A percentile compares a stretch with the other conserved stretches of the same genome.
Evolutionary conservation across 2,329 filamentous ascomycete species (phyloP).

Genomic region (Pseudopyrenochaeta lycopersici): DNA sequence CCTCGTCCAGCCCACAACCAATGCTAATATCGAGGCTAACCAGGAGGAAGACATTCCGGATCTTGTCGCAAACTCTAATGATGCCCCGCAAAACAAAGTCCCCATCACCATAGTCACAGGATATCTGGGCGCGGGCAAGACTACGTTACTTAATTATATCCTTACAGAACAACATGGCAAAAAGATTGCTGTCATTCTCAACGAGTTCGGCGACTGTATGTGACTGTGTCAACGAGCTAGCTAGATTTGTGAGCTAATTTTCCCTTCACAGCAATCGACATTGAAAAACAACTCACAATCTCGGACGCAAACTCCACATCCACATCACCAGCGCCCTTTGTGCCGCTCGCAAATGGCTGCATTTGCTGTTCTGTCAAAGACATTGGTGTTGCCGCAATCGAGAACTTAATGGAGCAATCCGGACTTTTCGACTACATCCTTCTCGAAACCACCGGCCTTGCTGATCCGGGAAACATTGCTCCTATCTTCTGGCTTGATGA

Average conservation of each 20-base stretch:
- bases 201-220: slow-evolving; percentile 62
- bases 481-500: slow-evolving; percentile 98
- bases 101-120: slow-evolving; percentile 89
- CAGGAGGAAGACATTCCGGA: slow-evolving; percentile 31
- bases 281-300: slow-evolving; percentile 94
- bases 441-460: slow-evolving; percentile 93
- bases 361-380: slow-evolving; percentile 99
- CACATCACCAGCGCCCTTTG: slow-evolving; percentile 65
- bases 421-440: slow-evolving; percentile 97
- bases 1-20: slow-evolving; percentile 62
- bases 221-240: neutral
- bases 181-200: slow-evolving; percentile 97
- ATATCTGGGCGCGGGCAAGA: slow-evolving; percentile 95
- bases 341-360: slow-evolving; percentile 95
- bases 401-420: slow-evolving; percentile 92
- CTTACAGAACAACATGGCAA: slow-evolving; percentile 94
- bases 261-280: slow-evolving; percentile 75
- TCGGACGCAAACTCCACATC: slow-evolving; percentile 57
- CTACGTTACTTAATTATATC: slow-evolving; percentile 94
- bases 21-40: slow-evolving; percentile 29
- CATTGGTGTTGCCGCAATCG: slow-evolving; percentile 90
- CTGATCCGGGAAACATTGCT: slow-evolving; percentile 94
- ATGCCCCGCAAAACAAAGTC: slow-evolving; percentile 69
- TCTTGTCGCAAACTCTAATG: slow-evolving; percentile 50
- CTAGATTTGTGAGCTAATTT: slow-evolving; percentile 2